Conservation (phyloP, 768 basidiomycete genomes). For the Trametes cinnabarina region DNA sequence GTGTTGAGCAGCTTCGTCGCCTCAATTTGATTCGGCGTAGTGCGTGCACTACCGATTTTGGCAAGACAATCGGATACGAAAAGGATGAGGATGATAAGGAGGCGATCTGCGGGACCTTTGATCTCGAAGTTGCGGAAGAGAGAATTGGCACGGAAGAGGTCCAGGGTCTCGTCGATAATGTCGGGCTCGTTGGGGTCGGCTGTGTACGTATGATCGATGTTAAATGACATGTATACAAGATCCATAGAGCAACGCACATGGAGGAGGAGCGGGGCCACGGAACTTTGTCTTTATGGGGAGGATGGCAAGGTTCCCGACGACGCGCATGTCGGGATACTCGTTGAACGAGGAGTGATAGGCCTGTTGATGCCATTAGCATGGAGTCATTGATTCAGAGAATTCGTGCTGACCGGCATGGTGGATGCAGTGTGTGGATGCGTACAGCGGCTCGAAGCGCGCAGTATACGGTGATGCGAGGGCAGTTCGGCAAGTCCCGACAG, state of each 20-base stretch:
- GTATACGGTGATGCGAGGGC: background rate
- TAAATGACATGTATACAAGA: background rate
- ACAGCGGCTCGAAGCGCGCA: background rate
- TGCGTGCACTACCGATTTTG: slow-evolving; percentile 74
- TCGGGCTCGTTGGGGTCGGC: slow-evolving; percentile 80
- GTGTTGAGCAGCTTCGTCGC: slow-evolving; percentile 88
- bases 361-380: slow-evolving; percentile 39
- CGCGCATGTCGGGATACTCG: slow-evolving; percentile 74
- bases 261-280: slow-evolving; percentile 81
- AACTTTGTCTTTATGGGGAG: slow-evolving; percentile 90
- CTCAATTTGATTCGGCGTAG: slow-evolving; percentile 73
- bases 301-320: slow-evolving; percentile 86
- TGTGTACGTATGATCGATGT: slow-evolving; percentile 30
- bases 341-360: slow-evolving; percentile 97
- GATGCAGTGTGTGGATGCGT: background rate
- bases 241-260: slow-evolving; percentile 45
- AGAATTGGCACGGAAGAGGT: slow-evolving; percentile 97
- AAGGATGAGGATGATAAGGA: slow-evolving; percentile 95
- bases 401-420: slow-evolving; percentile 26
- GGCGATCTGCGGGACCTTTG: slow-evolving; percentile 94
- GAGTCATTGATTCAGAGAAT: background rate
- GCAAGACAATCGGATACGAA: slow-evolving; percentile 97
- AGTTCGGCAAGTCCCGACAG: slow-evolving; percentile 10
- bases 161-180: slow-evolving; percentile 93
- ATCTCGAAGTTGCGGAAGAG: slow-evolving; percentile 99